Evolutionary conservation across 2,329 filamentous ascomycete species (phyloP).

Genomic region (Ophiostoma sp.): DNA sequence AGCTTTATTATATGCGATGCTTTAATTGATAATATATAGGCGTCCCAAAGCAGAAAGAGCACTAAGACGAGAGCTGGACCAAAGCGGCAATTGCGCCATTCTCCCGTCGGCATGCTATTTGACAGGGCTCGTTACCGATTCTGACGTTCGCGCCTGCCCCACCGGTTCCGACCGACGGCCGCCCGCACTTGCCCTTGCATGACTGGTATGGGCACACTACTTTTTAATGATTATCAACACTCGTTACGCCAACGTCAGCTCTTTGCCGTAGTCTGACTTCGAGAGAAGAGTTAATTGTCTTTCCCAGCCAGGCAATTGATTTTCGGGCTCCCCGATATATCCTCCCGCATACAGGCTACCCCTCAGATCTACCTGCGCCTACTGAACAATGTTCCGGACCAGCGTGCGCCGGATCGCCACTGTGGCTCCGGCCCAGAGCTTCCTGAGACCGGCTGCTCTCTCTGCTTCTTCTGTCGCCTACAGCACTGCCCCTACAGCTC

Average conservation of each 20-base stretch:
- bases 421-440: constrained; percentile 49
- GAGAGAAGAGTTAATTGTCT: not conserved
- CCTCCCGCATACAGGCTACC: not conserved
- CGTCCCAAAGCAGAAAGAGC: not conserved
- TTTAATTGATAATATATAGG: no score
- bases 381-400: constrained; percentile 58
- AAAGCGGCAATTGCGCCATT: constrained; percentile 24
- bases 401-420: constrained; percentile 62
- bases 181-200: constrained; percentile 10
- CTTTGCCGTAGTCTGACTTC: no score
- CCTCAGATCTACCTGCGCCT: not conserved
- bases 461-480: constrained; percentile 33
- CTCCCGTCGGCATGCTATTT: constrained; percentile 18
- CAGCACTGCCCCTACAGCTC: constrained; percentile 29
- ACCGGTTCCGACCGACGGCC: constrained; percentile 20
- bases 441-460: constrained; percentile 65
- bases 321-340: not conserved
- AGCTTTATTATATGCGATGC: no score
- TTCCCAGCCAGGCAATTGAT: not conserved
- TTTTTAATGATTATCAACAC: not conserved
- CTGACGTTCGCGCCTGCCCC: constrained; percentile 15
- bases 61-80: not conserved
- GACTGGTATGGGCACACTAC: not conserved
- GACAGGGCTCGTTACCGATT: not conserved
- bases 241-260: not conserved